Evolutionary conservation across 2,329 filamentous ascomycete genomes (phyloP), one percentile per base, ranked within the genome.

Genomic region (Lachnellula subtilissima): DNA sequence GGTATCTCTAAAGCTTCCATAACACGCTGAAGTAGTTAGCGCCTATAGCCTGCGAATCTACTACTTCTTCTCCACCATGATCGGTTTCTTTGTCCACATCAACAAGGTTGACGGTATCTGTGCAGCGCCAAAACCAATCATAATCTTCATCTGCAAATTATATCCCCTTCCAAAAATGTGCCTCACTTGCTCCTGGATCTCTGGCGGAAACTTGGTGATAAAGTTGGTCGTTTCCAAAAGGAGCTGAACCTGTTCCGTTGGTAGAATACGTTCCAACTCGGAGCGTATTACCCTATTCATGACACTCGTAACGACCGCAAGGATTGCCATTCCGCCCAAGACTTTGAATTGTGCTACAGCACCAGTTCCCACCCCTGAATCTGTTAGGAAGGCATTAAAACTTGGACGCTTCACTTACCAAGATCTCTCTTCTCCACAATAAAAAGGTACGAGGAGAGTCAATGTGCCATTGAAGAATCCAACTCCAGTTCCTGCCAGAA

Each of bases 31-130:
- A 4, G 3, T 32, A 32, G 28, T 9, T 32, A 32, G 28, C 9
- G 28, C 28, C 28, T 32, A 32, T 32, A 3, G 28, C 9, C 3
- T 32, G 11, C 3, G 9, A 32, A 32, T 11, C 3, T 32, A 32
- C 28, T 32, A 32, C 28, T 32, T 32, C 9, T 32, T 32, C 3
- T 32, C 28, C 28, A 40, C n/a, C 37, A 40, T 51, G 9, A 51
- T 40, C 4, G 52, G 52, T 25, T 40, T 48, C 19, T 48, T 53
- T 14, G 43, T 53, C 52, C 52, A 53, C 43, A 53, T 48, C 17
- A 53, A 35, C 19, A 19, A 6, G 5, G 52, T 53, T 28, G 52
- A 19, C 7, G 22, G 43, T 25, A 53, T 25, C 32, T 53, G 52
- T 4, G 45, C 43, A 4, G 19, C 52, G 5, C 28, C 52, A 9